Base-by-base conservation (phyloP, 2,329 filamentous ascomycete species). In the Diaporthe australafricana region DNA sequence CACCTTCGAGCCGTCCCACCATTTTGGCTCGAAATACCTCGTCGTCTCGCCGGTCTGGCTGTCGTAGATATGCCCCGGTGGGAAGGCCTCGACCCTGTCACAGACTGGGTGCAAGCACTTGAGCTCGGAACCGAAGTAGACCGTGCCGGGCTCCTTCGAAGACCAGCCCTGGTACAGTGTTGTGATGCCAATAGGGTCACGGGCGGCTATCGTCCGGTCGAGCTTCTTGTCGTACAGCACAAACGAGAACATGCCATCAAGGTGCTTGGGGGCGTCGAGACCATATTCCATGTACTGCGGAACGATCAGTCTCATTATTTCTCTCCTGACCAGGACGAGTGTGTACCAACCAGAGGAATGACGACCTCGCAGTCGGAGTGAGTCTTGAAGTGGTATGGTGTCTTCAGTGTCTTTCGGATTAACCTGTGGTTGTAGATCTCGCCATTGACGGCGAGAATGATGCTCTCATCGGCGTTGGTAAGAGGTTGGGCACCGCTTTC, bases 161-260 rank as follows among this genome's bases (percentile, higher is more conserved):
- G 93, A 93, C 87, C 94, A 94, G 78, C 96, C 96, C 83, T 98
- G 94, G 87, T 99, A 99, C 83, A 99, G 95, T 75, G 94, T 98
- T 76, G 95, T 98, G 83, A 99, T 92, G 78, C 96, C 96, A 79
- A 99, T 98, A 45, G 96, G 96, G 83, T 99, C 96, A 81, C 96
- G 92, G 70, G 96, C 96, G 72, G 96, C 96, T 80, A 99, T 91
- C 74, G 95, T 93, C 77, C 96, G 93, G 87, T 99, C 93, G 83
- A 95, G 91, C 77, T 90, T 92, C 89, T 97, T 98, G 87, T 99
- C 96, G 85, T 98, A 98, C 68, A 99, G 90, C 70, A 99, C 95
- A 86, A 97, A 99, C 20, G 96, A 98, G 89, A 99, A 99, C 96
- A 99, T 99, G 86, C 96, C 96, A 82, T 99, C 96, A 77, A 99